Evolutionary conservation across 768 basidiomycete species (phyloP), one percentile per base, ranked within the genome.

Genomic region (Hirschioporus abietinus): DNA sequence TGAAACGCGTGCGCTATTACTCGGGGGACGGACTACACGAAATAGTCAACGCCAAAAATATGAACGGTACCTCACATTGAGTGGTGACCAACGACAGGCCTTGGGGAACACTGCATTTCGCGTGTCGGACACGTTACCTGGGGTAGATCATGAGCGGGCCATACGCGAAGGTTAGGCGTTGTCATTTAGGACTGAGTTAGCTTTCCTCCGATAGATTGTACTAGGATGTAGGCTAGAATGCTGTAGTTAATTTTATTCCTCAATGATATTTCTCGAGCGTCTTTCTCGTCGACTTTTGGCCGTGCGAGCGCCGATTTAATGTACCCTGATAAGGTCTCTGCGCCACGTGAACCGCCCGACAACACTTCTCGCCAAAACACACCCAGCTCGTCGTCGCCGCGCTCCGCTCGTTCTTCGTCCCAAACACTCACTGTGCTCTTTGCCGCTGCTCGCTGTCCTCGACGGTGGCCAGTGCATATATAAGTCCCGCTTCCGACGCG

Each of bases 21-120:
- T 52, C 42, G 42, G 42, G 15, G 80, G 83, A 67, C 72, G 90
- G 64, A 72, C 63, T 69, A 90, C 89, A 58, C 75, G 88, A 73
- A 90, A 88, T 78, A 88, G 90, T 70, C 77, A 78, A 72, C 71
- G 73, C 26, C 70, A 73, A 35, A 75, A 78, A 59, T 83, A 84
- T 72, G 78, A 75, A 59, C 80, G 86, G 66, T 78, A 72, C 63
- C 70, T 90, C 24, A 71, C 66, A 25, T 65, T 88, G 35, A 75
- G 73, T 24, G 78, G 74, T 67, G 76, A 74, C 64, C 77, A 77
- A 70, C 78, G 80, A 73, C 69, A 61, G 35, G 69, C 71, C 69
- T 68, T 84, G 69, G 68, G 64, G 66, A 64, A 63, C 66, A 78
- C 75, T 26, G 69, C 66, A 60, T 64, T 70, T 57, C 65, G 68